phyloP scores from a whole-genome alignment of 129 eudicot genomes.

The Arctium lappa region DNA sequence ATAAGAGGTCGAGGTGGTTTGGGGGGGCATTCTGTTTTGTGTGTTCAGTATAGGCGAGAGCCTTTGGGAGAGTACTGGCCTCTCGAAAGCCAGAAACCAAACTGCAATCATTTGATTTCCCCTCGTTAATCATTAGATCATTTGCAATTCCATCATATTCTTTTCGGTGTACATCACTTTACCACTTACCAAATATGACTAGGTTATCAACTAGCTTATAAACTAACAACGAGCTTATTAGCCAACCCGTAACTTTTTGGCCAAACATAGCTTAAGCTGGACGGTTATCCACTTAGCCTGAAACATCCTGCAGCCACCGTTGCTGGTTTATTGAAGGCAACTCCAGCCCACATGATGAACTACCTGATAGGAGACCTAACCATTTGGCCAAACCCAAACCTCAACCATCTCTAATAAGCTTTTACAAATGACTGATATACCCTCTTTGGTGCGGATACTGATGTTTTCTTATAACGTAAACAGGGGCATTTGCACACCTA shows the following conservation, averaged over 20 bases:
- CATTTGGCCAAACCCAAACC: not conserved
- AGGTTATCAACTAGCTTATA: not conserved
- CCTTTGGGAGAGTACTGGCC: no score
- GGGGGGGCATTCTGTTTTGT: no score
- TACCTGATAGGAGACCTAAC: not conserved
- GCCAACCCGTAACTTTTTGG: not conserved
- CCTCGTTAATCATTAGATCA: no score
- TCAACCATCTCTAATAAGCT: not conserved
- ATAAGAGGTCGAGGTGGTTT: no score
- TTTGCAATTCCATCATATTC: no score
- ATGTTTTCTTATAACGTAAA: conserved; percentile 17
- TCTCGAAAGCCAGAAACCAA: no score
- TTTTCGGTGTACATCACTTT: no score
- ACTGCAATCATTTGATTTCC: no score
- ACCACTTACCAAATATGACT: no score
- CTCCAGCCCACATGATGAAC: not conserved
- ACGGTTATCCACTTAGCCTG: not conserved
- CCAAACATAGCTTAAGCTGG: no score
- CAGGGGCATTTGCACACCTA: conserved; percentile 98
- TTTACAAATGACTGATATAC: not conserved
- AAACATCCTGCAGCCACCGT: not conserved
- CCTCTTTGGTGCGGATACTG: conserved; percentile 9
- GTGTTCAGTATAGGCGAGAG: no score
- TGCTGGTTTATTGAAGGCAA: not conserved
- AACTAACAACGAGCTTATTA: not conserved